These are phyloP conservation scores for Euphrasia arctica DNA, from an alignment of 305 asterid species.

Conservation along the genomic window DNA sequence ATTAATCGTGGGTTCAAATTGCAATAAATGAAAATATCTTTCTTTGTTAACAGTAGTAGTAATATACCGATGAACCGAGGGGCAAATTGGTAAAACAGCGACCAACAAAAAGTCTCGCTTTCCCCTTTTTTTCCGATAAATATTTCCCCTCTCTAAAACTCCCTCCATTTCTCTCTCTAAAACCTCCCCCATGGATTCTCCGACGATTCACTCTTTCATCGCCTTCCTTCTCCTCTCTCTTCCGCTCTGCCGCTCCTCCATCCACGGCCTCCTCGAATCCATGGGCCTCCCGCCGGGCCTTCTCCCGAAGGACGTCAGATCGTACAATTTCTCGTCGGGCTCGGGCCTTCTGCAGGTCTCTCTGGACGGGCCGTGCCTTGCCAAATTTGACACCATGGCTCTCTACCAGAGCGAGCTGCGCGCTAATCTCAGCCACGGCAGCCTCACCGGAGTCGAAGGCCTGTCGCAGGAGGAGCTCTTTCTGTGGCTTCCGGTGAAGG, in stretches of 20 bases:
- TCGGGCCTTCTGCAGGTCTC: conserved; percentile 63
- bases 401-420: conserved; percentile 61
- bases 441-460: conserved; percentile 72
- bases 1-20: background rate
- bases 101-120: background rate
- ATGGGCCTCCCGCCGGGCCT: conserved; percentile 82
- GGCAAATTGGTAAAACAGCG: background rate
- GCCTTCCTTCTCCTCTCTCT: conserved; percentile 23
- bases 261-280: conserved; percentile 68
- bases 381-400: conserved; percentile 85
- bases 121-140: too few relatives aligned
- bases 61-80: background rate
- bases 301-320: conserved; percentile 63
- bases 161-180: background rate
- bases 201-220: background rate
- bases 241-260: conserved; percentile 33
- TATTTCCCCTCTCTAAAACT: background rate
- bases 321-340: conserved; percentile 54
- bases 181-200: background rate
- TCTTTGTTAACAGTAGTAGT: too few relatives aligned
- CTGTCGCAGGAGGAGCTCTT: conserved; percentile 87
- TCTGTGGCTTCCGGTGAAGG: conserved; percentile 80
- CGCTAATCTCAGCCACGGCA: conserved; percentile 67
- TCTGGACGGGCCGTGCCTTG: conserved; percentile 70
- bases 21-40: background rate